Evolutionary conservation across 176 grass and related monocot genomes (phyloP), one percentile per base, ranked within the genome.

Genomic region (Carex myosuroides): DNA sequence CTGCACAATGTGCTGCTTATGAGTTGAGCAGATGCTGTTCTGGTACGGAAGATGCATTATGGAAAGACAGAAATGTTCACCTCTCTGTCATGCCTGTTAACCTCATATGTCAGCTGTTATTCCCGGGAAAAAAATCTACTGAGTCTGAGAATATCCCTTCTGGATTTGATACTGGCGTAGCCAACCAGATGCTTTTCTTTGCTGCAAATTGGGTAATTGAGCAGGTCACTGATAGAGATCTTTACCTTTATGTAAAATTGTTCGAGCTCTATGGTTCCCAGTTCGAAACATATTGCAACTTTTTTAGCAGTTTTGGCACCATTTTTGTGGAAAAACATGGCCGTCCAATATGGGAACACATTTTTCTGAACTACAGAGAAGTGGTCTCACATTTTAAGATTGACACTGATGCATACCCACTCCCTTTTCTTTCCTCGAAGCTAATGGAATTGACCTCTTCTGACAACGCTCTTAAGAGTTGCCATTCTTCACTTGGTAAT

Each of bases 191-290:
- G 86, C 91, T 98, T 91, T 94, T 98, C 83, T 90, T 94, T 83
- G 92, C 95, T 81, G 90, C 95, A 85, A 94, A 93, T 68, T 98
- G 95, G 95, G 89, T 89, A 68, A 88, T 98, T 75, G 91, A 93
- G 64, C 95, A 94, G 64, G 90, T 90, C 81, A 90, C 86, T 22
- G 74, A 89, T 91, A 91, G 74, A 39, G 88, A 98, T 88, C 22
- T 77, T 91, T 61, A 71, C 54, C 84, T 89, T 53, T 98, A 93
- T 88, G 11, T 12, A 10, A 81, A 84, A 80, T 90, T 88, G 88
- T 94, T 98, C 64, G 87, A 93, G 50, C 88, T 88, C 89, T 98
- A 91, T 81, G 62, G 84, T 87, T 71, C 50, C 6, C 66, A 76
- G 39, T 62, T 98, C 3, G 85, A 91, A 65, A 89, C 84, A 46